Conservation (phyloP, 805 yeast genomes). For the Candida ovalis region DNA sequence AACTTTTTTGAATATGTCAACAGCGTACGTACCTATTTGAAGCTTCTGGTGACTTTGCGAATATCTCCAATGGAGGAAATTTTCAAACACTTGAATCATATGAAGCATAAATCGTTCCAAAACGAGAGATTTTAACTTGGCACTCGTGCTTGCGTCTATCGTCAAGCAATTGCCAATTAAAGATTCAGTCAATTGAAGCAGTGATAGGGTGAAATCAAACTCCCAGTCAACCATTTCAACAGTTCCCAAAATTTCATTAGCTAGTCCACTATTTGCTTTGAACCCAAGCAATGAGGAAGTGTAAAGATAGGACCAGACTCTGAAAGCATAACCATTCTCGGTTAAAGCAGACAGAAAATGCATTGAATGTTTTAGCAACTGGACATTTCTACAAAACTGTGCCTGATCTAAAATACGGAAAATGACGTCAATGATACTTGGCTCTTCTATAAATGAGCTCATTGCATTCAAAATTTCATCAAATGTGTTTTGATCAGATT, state of each 20-base stretch:
- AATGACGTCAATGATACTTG: conserved; percentile 46
- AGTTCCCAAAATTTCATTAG: conserved; percentile 59
- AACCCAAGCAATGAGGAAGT: conserved; percentile 63
- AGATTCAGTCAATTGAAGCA: conserved; percentile 51
- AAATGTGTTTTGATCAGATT: conserved; percentile 31
- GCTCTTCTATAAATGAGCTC: conserved; percentile 33
- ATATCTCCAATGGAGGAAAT: conserved; percentile 69
- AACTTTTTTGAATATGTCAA: conserved; percentile 53
- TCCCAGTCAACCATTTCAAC: conserved; percentile 68
- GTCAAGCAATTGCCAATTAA: conserved; percentile 50
- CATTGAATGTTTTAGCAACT: conserved; percentile 42
- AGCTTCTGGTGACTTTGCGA: conserved; percentile 51
- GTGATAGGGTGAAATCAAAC: conserved; percentile 57
- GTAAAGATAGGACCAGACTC: conserved; percentile 77
- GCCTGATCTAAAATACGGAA: conserved; percentile 67
- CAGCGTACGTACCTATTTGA: conserved; percentile 53
- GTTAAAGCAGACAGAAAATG: conserved; percentile 46
- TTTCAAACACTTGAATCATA: conserved; percentile 67
- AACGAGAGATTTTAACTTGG: conserved; percentile 47
- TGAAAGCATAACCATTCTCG: conserved; percentile 47
- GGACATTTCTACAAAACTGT: conserved; percentile 49
- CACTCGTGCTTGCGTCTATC: conserved; percentile 34
- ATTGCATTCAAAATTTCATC: conserved; percentile 29
- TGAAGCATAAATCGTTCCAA: conserved; percentile 52
- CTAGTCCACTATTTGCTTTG: conserved; percentile 62